These are phyloP conservation scores for Pyrrhoderma lamaoense DNA, from an alignment of 1,284 basidiomycete species.

Conservation along the genomic window DNA sequence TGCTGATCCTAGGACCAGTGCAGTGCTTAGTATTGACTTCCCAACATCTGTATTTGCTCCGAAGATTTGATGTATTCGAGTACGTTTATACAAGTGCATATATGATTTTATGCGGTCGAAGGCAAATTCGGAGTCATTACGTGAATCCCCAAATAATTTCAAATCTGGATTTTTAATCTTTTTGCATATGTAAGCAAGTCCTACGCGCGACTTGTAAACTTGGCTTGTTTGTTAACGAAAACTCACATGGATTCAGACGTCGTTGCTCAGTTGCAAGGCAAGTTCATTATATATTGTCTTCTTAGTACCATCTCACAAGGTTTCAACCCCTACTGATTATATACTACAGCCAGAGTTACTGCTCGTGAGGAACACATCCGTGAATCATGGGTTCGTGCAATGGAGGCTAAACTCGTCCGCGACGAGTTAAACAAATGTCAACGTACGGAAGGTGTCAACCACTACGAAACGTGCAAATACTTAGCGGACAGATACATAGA, in stretches of 20 bases:
- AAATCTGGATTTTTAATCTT: neutral
- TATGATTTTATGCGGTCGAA: too few relatives aligned
- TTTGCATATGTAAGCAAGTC: neutral
- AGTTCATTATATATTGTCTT: neutral
- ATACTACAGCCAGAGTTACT: constrained; percentile 20
- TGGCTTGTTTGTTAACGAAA: too few relatives aligned
- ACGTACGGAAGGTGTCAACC: constrained; percentile 85
- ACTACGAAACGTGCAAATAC: constrained; percentile 84
- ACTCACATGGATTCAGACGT: constrained; percentile 9
- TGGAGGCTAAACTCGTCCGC: constrained; percentile 88
- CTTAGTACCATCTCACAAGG: too few relatives aligned
- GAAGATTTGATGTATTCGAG: constrained; percentile 85
- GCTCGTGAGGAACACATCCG: constrained; percentile 77
- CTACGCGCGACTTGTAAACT: too few relatives aligned
- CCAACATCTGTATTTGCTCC: constrained; percentile 91
- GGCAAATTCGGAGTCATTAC: neutral
- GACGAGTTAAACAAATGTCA: constrained; percentile 92
- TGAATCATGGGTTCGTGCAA: constrained; percentile 90
- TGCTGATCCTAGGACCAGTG: constrained; percentile 72
- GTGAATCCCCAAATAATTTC: too few relatives aligned
- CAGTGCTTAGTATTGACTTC: constrained; percentile 84
- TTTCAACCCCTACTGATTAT: neutral
- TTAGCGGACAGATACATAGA: constrained; percentile 79
- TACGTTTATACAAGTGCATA: constrained; percentile 61
- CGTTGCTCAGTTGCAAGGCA: constrained; percentile 13